phyloP scores from a whole-genome alignment of 768 basidiomycete species.

The Tulasnella sp. region DNA sequence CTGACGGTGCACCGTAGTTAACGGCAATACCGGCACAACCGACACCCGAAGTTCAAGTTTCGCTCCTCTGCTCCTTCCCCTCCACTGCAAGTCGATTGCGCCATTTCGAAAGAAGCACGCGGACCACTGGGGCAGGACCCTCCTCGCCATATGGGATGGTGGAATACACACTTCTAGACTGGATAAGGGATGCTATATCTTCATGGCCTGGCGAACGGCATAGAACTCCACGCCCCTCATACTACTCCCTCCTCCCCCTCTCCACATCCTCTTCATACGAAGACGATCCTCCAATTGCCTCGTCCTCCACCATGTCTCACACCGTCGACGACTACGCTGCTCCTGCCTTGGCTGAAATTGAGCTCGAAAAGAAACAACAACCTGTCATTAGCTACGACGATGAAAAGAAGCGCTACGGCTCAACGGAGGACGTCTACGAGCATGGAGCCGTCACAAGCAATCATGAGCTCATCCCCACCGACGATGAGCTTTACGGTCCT shows the following conservation, averaged over 20 bases:
- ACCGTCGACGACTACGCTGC: slow-evolving; percentile 6
- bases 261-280: neutral
- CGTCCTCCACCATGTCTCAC: slow-evolving; percentile 3
- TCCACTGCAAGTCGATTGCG: too few species aligned
- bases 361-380: slow-evolving; percentile 4
- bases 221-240: neutral
- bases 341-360: slow-evolving; percentile 1
- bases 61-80: too few species aligned
- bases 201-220: neutral
- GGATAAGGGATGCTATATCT: neutral
- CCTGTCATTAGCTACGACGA: neutral
- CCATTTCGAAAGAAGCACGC: too few species aligned
- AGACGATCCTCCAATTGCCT: neutral
- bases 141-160: neutral
- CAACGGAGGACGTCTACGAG: neutral
- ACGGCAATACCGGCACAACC: too few species aligned
- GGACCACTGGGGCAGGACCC: neutral
- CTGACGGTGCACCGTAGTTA: too few species aligned
- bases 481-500: slow-evolving; percentile 14
- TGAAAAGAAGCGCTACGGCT: slow-evolving; percentile 3
- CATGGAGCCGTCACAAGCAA: neutral
- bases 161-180: neutral
- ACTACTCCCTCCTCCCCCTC: neutral
- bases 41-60: too few species aligned
- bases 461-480: slow-evolving; percentile 11